Base-by-base conservation (phyloP, 2,329 filamentous ascomycete genomes). In the Phaeophleospora eucalypticola region DNA sequence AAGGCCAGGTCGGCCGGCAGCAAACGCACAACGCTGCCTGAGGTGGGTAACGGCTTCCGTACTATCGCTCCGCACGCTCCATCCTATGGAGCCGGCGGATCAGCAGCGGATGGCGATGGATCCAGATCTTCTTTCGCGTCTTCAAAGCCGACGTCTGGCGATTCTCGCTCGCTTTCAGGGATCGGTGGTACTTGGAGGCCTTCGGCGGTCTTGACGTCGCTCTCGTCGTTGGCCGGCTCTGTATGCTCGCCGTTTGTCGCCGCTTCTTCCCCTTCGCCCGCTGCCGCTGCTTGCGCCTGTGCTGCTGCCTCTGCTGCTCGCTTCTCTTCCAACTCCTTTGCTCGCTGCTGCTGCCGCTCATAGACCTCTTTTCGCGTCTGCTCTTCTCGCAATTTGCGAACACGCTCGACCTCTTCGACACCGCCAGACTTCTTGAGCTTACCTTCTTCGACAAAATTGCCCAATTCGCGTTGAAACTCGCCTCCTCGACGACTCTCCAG, bases 361-460 rank as follows among this genome's bases (percentile, higher is more conserved):
- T 71, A 78, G 19, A 80, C 87, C 66, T 96, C 90, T 59, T 81
- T 84, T 47, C 90, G 78, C 49, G 89, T 89, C 58, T 81, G 79
- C 51, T 97, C 93, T 61, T 98, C 93, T 66, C 91, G 95, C 29
- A 83, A 80, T 63, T 84, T 85, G 41, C 93, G 78, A 37, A 88
- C 76, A 43, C 93, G 79, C 70, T 98, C 93, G 0, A 90, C 85
- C 70, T 98, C 93, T 66, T 97, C 93, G 41, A 95, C 84, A 0
- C 93, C 93, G 34, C 93, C 93, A 12, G 86, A 90, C 77, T 97
- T 97, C 78, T 95, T 97, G 57, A 98, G 73, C 68, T 87, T 93
- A 48, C 89, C 89, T 61, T 95, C 88, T 54, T 87, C 80, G 1
- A 97, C 91, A 64, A 97, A 98, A 24, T 71, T 78, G 14, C 82